Percentiles rank a stretch among this genome's conserved stretches.
Evolutionary conservation across 768 basidiomycete genomes (phyloP).

Genomic region (Kwoniella mangroviensis): DNA sequence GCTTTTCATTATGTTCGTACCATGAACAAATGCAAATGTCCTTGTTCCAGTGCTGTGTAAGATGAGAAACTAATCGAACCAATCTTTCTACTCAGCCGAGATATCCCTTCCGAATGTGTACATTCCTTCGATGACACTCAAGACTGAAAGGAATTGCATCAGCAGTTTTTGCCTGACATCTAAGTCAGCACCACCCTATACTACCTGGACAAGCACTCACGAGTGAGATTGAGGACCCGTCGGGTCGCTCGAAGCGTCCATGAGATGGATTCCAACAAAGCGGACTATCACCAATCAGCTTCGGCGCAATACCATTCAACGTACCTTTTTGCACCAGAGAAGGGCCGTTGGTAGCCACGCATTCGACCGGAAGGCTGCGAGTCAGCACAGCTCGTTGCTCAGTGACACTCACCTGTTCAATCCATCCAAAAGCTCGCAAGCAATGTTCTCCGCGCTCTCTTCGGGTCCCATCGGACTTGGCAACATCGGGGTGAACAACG

Average conservation of each 20-base stretch:
- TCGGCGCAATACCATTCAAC: conserved; percentile 1
- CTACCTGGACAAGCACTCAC: conserved; percentile 29
- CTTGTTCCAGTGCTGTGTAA: neutral
- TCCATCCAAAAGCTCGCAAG: conserved; percentile 50
- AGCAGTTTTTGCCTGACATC: conserved; percentile 38
- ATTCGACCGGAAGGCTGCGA: conserved; percentile 50
- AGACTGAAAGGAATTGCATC: conserved; percentile 47
- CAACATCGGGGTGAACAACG: conserved; percentile 44
- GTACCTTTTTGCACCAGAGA: conserved; percentile 52
- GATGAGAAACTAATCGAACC: neutral
- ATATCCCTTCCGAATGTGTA: conserved; percentile 51
- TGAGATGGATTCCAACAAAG: conserved; percentile 50
- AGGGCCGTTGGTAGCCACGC: conserved; percentile 54
- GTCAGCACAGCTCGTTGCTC: neutral
- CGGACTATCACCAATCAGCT: conserved; percentile 35
- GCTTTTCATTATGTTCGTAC: too few species aligned
- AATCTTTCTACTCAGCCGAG: conserved; percentile 35
- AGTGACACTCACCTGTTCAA: conserved; percentile 43
- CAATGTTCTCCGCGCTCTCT: conserved; percentile 46
- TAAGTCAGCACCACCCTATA: conserved; percentile 2
- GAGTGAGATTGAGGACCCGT: conserved; percentile 34
- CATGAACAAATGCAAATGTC: neutral
- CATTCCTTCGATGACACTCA: conserved; percentile 52
- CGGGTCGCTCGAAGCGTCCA: conserved; percentile 36
- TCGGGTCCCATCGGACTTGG: conserved; percentile 28